Percentiles rank a stretch among this genome's conserved stretches.
phyloP scores from a whole-genome alignment of 371 early-diverging fungal genomes.

The Mucor velutinosus region DNA sequence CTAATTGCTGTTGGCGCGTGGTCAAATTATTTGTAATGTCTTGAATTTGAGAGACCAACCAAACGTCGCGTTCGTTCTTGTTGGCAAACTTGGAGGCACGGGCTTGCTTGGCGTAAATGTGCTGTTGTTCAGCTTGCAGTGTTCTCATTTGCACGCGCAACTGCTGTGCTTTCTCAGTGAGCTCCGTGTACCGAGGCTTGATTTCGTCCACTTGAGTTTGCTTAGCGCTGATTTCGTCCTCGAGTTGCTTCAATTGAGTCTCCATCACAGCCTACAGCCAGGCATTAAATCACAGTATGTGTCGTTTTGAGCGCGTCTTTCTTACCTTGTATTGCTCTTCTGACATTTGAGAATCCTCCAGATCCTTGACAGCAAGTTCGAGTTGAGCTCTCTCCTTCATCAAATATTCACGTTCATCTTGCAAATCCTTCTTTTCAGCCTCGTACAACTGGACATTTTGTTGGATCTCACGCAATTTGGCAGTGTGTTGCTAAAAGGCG shows the following conservation, averaged over 20 bases:
- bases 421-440: constrained; percentile 60
- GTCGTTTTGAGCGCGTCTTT: neutral
- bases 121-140: constrained; percentile 54
- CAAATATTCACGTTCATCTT: constrained; percentile 56
- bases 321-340: constrained; percentile 48
- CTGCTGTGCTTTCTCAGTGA: constrained; percentile 43
- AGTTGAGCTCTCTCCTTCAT: constrained; percentile 60
- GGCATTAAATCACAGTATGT: neutral
- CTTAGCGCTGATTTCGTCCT: constrained; percentile 61
- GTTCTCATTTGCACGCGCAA: constrained; percentile 47
- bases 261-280: constrained; percentile 30
- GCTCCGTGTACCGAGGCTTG: constrained; percentile 56
- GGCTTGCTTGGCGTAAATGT: constrained; percentile 83
- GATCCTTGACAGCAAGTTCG: constrained; percentile 57
- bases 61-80: constrained; percentile 74
- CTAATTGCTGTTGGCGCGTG: constrained; percentile 54
- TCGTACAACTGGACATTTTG: constrained; percentile 52
- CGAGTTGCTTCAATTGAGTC: constrained; percentile 48
- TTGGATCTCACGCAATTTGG: constrained; percentile 40
- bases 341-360: constrained; percentile 51
- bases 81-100: constrained; percentile 74
- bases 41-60: constrained; percentile 71
- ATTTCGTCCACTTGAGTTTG: constrained; percentile 55
- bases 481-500: neutral
- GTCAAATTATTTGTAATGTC: constrained; percentile 56